These are phyloP conservation scores for Aspergillus egyptiacus DNA, from an alignment of 495 filamentous ascomycete genomes.

Conservation along the genomic window DNA sequence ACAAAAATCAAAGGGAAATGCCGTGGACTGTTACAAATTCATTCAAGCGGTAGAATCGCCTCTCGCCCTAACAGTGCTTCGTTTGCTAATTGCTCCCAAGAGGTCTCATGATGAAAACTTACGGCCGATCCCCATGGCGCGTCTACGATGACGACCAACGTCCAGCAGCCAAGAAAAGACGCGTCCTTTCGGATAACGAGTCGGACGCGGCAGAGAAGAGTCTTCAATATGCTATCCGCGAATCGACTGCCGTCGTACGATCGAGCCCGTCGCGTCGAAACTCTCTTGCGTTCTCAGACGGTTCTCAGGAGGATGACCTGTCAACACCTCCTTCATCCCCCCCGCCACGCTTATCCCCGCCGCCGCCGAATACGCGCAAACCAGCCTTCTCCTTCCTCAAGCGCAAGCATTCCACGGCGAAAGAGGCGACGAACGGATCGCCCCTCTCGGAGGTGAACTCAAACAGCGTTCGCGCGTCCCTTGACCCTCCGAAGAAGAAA, in stretches of 20 bases:
- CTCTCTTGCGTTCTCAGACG: conserved; percentile 42
- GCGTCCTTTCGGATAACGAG: conserved; percentile 36
- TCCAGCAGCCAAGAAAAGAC: conserved; percentile 42
- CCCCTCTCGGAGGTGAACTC: conserved; percentile 48
- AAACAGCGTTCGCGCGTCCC: conserved; percentile 42
- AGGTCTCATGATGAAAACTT: conserved; percentile 51
- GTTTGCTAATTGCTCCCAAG: conserved; percentile 16
- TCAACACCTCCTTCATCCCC: conserved; percentile 49
- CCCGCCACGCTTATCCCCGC: conserved; percentile 50
- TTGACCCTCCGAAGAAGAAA: conserved; percentile 34
- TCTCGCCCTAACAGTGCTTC: not conserved
- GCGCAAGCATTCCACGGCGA: conserved; percentile 41
- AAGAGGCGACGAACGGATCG: conserved; percentile 29
- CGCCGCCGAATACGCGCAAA: conserved; percentile 50
- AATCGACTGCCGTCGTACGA: conserved; percentile 42
- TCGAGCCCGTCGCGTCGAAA: conserved; percentile 48
- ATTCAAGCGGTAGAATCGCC: conserved; percentile 44
- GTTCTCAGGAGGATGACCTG: conserved; percentile 43
- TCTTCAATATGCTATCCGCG: conserved; percentile 44
- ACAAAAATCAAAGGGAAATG: conserved; percentile 37
- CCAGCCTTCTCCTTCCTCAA: conserved; percentile 50
- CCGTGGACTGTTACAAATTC: conserved; percentile 55
- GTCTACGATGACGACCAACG: conserved; percentile 43
- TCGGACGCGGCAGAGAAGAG: conserved; percentile 44
- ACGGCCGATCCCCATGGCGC: conserved; percentile 46